Evolutionary conservation across 176 grass and related monocot genomes (phyloP).

Genomic region (Eleusine indica): DNA sequence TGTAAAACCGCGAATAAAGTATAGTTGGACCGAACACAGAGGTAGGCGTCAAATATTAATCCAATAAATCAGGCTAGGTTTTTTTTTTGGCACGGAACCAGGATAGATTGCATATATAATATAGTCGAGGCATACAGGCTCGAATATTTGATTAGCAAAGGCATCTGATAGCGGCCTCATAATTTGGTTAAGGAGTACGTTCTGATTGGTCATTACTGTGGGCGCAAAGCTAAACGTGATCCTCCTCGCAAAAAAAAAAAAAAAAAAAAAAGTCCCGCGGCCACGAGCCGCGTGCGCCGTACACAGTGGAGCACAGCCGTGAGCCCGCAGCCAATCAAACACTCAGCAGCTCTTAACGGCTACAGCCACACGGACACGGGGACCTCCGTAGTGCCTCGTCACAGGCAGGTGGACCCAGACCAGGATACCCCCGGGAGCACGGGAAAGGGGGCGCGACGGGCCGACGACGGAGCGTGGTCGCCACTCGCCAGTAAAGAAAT

Average conservation of each 20-base stretch:
- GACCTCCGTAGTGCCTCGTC: neutral
- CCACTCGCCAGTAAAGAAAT: conserved; percentile 21
- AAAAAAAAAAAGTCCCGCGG: too few relatives aligned
- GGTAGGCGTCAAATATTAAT: neutral
- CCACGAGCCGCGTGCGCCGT: too few relatives aligned
- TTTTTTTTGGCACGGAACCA: neutral
- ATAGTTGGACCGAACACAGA: neutral
- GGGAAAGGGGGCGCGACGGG: neutral
- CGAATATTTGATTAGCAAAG: too few relatives aligned
- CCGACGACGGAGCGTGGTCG: conserved; percentile 17
- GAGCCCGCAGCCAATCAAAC: neutral
- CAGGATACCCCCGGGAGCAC: neutral
- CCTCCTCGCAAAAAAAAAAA: too few relatives aligned
- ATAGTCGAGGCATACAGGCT: too few relatives aligned
- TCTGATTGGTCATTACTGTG: too few relatives aligned
- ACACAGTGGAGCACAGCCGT: too few relatives aligned
- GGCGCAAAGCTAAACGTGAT: too few relatives aligned
- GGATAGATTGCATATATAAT: too few relatives aligned
- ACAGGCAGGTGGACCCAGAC: neutral
- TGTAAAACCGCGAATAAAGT: neutral
- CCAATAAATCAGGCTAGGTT: neutral
- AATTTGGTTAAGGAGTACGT: too few relatives aligned
- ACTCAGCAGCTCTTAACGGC: neutral
- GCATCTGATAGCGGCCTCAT: too few relatives aligned
- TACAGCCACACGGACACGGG: neutral